Percentiles rank a stretch among this genome's conserved stretches.
Evolutionary conservation across 169 alveolate genomes (phyloP).

Genomic region (Fabrea salina): DNA sequence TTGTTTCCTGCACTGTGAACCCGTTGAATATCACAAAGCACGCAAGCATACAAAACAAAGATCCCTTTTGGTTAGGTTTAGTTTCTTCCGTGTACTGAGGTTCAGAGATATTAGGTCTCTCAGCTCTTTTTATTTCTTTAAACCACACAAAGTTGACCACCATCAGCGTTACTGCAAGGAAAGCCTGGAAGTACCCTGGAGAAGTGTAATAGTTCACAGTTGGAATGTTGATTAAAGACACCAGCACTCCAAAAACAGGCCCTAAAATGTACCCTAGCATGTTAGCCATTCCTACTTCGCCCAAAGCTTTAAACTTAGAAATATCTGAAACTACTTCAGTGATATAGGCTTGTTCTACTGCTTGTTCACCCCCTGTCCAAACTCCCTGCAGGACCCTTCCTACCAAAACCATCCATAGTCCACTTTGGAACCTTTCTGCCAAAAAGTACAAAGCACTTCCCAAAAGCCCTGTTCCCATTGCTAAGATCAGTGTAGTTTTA

Average conservation of each 20-base stretch:
- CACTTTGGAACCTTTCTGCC: conserved; percentile 23
- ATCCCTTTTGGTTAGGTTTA: conserved; percentile 34
- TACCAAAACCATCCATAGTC: conserved; percentile 8
- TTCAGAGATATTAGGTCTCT: neutral
- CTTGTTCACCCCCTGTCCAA: conserved; percentile 51
- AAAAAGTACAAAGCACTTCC: conserved; percentile 31
- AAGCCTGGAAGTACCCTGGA: neutral
- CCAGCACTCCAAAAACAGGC: conserved; percentile 36
- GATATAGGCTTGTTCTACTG: conserved; percentile 43
- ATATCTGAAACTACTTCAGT: conserved; percentile 33
- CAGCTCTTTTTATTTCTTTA: conserved; percentile 31
- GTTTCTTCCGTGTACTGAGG: neutral
- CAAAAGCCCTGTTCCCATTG: conserved; percentile 33
- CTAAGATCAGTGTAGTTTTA: conserved; percentile 13
- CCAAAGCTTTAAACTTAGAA: conserved; percentile 24
- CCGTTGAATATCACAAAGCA: conserved; percentile 35
- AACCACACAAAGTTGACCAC: neutral
- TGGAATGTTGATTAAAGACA: neutral
- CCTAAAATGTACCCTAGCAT: conserved; percentile 41
- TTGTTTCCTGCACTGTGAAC: conserved; percentile 42
- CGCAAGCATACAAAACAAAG: conserved; percentile 3
- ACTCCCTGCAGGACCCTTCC: conserved; percentile 42
- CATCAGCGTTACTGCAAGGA: neutral
- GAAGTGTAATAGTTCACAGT: neutral
- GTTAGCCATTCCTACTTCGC: conserved; percentile 40